These are phyloP conservation scores for Calocera cornea DNA, from an alignment of 768 basidiomycete species.

Conservation along the genomic window DNA sequence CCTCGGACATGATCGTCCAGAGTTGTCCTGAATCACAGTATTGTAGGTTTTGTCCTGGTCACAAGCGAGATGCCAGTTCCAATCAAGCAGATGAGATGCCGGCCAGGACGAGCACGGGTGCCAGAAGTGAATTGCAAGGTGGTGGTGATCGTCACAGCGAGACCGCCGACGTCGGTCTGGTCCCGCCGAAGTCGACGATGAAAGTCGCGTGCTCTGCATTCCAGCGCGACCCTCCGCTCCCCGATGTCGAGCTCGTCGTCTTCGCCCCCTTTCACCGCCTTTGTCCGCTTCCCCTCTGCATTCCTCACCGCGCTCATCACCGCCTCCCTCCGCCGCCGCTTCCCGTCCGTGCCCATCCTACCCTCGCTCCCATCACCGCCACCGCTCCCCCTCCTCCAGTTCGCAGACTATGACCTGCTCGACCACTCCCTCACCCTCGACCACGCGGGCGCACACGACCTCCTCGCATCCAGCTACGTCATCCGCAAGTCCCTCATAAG, in stretches of 20 bases:
- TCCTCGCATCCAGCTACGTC: slow-evolving; percentile 66
- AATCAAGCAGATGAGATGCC: too few species aligned
- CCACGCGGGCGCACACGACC: neutral
- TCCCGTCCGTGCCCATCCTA: neutral
- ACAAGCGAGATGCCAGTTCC: too few species aligned
- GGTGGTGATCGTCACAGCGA: too few species aligned
- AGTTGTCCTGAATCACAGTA: too few species aligned
- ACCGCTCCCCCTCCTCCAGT: neutral
- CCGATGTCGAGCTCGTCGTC: neutral
- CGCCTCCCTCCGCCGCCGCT: neutral
- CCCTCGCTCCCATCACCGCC: neutral
- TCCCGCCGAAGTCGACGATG: too few species aligned
- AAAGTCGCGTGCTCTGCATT: neutral
- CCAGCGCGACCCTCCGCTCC: neutral
- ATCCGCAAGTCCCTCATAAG: slow-evolving; percentile 89
- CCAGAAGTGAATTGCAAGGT: too few species aligned
- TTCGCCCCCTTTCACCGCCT: neutral
- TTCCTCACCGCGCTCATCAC: neutral
- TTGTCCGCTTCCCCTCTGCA: neutral
- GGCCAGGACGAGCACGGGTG: too few species aligned
- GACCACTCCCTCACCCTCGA: neutral
- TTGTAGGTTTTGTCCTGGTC: too few species aligned
- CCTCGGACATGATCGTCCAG: too few species aligned
- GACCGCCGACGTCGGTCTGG: too few species aligned
- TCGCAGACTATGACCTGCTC: neutral